A percentile compares a stretch with the other conserved stretches of the same genome.
Evolutionary conservation across 768 basidiomycete species (phyloP).

Genomic region (Rhodocollybia butyracea): DNA sequence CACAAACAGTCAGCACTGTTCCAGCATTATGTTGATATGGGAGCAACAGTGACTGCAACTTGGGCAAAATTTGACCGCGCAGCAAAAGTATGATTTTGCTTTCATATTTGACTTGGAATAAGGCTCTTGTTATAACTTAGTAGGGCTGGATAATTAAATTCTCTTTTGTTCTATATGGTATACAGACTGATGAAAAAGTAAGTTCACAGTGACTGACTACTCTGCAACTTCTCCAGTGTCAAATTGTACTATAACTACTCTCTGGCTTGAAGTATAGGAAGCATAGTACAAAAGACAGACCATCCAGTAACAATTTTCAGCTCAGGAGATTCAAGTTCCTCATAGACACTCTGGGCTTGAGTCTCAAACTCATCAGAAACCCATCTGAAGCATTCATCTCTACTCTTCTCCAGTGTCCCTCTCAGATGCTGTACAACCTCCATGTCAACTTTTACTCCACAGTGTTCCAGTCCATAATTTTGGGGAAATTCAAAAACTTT

Average conservation of each 20-base stretch:
- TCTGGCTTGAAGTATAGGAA: not conserved
- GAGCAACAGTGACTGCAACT: not conserved
- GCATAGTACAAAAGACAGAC: constrained; percentile 11
- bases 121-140: no score
- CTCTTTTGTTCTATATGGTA: no score
- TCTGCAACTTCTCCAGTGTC: not conserved
- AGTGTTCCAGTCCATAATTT: constrained; percentile 10
- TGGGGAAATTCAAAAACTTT: constrained; percentile 9
- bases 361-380: constrained; percentile 11
- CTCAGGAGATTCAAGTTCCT: constrained; percentile 6
- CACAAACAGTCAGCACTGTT: not conserved
- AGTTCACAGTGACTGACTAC: not conserved
- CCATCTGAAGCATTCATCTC: constrained; percentile 12
- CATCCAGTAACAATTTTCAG: constrained; percentile 6
- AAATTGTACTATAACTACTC: not conserved
- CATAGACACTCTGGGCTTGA: constrained; percentile 6
- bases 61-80: no score
- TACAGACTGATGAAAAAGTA: not conserved
- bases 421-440: constrained; percentile 4
- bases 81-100: no score
- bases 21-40: not conserved
- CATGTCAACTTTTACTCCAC: not conserved
- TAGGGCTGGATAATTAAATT: no score
- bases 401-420: constrained; percentile 6
- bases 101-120: no score